phyloP scores from a whole-genome alignment of 2,329 filamentous ascomycete species.

The Emericellopsis cladophorae region DNA sequence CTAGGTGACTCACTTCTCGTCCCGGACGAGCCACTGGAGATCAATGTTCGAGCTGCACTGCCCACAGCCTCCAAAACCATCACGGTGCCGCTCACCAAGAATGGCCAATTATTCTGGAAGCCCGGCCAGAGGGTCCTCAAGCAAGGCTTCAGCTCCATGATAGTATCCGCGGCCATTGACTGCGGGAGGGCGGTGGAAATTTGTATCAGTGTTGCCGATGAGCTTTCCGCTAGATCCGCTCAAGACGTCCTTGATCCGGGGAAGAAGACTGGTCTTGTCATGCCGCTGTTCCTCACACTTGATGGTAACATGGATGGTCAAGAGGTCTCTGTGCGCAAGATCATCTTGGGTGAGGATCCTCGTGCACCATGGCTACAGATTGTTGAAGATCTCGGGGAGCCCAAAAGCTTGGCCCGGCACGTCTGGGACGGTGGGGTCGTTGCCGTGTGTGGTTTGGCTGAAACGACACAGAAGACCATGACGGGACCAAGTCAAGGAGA shows the following conservation, averaged over 20 bases:
- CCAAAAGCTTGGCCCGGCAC: slow-evolving; percentile 39
- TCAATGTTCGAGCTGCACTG: slow-evolving; percentile 12
- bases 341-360: slow-evolving; percentile 12
- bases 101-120: slow-evolving; percentile 13
- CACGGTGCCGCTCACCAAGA: slow-evolving; percentile 10
- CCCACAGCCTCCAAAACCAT: slow-evolving; percentile 3
- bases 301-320: slow-evolving; percentile 7
- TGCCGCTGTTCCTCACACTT: slow-evolving; percentile 28
- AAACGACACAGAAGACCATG: slow-evolving; percentile 12
- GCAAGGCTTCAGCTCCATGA: slow-evolving; percentile 11
- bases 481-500: slow-evolving; percentile 11
- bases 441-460: slow-evolving; percentile 20
- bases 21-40: slow-evolving; percentile 28
- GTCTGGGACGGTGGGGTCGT: slow-evolving; percentile 46
- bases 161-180: slow-evolving; percentile 5
- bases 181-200: slow-evolving; percentile 7
- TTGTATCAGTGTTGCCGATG: slow-evolving; percentile 1
- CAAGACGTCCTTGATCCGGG: slow-evolving; percentile 1
- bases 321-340: slow-evolving; percentile 14
- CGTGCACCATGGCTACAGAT: slow-evolving; percentile 22
- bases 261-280: slow-evolving; percentile 21
- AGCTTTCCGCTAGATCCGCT: neutral
- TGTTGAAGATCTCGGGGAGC: slow-evolving; percentile 43
- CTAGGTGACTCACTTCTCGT: slow-evolving; percentile 41
- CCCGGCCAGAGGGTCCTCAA: slow-evolving; percentile 28